Evolutionary conservation across 2,329 filamentous ascomycete species (phyloP), one percentile per base, ranked within the genome.

Genomic region (Pseudogymnoascus sp.): DNA sequence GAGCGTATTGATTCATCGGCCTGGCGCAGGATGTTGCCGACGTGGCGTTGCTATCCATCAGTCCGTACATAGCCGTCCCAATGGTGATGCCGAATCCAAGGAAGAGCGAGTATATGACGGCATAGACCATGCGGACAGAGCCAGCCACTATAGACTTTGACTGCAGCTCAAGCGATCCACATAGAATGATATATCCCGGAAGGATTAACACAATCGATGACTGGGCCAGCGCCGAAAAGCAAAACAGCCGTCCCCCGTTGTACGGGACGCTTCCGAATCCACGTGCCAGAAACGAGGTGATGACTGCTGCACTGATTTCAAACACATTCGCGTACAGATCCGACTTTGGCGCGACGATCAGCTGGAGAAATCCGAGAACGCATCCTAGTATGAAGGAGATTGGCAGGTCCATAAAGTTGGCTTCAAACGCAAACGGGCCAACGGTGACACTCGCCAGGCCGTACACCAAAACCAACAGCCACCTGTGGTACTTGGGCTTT

Each of bases 371-470:
- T 0, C 89, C 89, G 1, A 92, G 80, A 6, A 90, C 76, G 67
- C 82, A 87, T 1, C 90, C 90, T 1, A 92, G 80, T 18, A 87
- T 65, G 72, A 91, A 92, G 23, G 82, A 82, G 38, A 92, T 81
- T 0, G 88, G 89, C 44, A 92, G 77, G 70, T 93, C 90, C 67
- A 91, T 86, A 1, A 84, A 78, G 11, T 89, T 81, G 4, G 86
- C 88, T 65, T 82, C 78, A 71, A 92, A 92, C 0, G 89, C 89
- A 70, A 92, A 92, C 0, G 89, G 88, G 0, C 86, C 89, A 6
- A 90, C 88, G 2, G 79, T 82, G 0, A 84, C 86, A 53, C 87
- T 89, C 10, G 89, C 90, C 40, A 91, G 76, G 1, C 90, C 90
- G 67, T 90, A 90, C 16, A 90, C 78, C 5, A 86, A 70, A 10